Percentiles rank a stretch among this genome's conserved stretches.
These are phyloP conservation scores for Podila horticola DNA, from an alignment of 192 early-diverging fungal species.

Conservation along the genomic window DNA sequence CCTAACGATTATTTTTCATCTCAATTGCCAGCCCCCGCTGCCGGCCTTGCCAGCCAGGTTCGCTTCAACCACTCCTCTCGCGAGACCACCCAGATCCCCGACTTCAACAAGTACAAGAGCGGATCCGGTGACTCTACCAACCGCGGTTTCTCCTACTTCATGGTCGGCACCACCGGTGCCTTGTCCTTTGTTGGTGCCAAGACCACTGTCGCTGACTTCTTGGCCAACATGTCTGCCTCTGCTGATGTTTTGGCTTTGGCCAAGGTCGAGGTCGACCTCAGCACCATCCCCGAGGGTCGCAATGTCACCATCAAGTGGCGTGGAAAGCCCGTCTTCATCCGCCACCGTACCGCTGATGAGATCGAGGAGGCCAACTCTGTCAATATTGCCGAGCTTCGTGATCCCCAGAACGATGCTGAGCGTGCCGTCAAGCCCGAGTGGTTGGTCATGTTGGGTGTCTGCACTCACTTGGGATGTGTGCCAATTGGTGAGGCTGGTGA, in stretches of 20 bases:
- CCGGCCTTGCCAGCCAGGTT: slow-evolving; percentile 39
- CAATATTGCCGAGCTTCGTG: slow-evolving; percentile 82
- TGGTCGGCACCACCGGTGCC: slow-evolving; percentile 91
- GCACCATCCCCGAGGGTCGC: slow-evolving; percentile 94
- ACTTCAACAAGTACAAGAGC: slow-evolving; percentile 79
- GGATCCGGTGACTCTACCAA: slow-evolving; percentile 69
- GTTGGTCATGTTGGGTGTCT: slow-evolving; percentile 89
- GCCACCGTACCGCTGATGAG: slow-evolving; percentile 95
- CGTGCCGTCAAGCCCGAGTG: slow-evolving; percentile 93
- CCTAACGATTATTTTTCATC: not conserved
- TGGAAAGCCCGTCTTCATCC: slow-evolving; percentile 98
- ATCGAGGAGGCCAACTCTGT: slow-evolving; percentile 92
- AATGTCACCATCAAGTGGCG: slow-evolving; percentile 99
- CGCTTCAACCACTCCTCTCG: slow-evolving; percentile 58
- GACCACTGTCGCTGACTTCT: slow-evolving; percentile 85
- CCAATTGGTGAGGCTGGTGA: slow-evolving; percentile 98
- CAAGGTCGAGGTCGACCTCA: slow-evolving; percentile 96
- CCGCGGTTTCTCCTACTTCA: slow-evolving; percentile 90
- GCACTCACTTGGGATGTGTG: slow-evolving; percentile 92
- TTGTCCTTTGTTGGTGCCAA: slow-evolving; percentile 88
- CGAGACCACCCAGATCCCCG: slow-evolving; percentile 75
- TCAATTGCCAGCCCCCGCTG: slow-evolving; percentile 22
- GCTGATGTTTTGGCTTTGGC: slow-evolving; percentile 98
- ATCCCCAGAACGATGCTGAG: slow-evolving; percentile 93
- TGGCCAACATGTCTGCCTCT: slow-evolving; percentile 93